Percentiles rank a stretch among this genome's conserved stretches.
phyloP scores from a whole-genome alignment of 2,329 filamentous ascomycete species.

The Trichoderma sp. region DNA sequence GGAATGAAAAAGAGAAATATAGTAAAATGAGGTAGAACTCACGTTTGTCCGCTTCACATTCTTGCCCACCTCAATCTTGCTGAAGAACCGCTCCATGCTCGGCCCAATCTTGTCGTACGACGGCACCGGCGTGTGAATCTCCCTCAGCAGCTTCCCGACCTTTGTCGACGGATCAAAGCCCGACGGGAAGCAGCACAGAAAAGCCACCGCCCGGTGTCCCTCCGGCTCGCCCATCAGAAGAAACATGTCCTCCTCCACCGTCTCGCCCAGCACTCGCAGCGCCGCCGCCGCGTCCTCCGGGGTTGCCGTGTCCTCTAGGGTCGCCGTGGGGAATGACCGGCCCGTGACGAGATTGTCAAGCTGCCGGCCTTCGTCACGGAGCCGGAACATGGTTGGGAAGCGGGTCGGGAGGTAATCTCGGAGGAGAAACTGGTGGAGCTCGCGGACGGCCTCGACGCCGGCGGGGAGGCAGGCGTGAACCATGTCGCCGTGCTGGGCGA shows the following conservation, averaged over 20 bases:
- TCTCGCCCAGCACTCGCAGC: conserved; percentile 45
- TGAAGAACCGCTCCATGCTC: conserved; percentile 56
- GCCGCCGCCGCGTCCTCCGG: conserved; percentile 30
- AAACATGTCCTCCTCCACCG: conserved; percentile 55
- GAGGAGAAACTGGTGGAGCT: conserved; percentile 49
- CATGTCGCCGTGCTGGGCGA: conserved; percentile 37
- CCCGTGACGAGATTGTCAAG: conserved; percentile 43
- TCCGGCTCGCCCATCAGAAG: conserved; percentile 42
- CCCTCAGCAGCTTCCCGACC: conserved; percentile 45
- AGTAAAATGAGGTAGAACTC: conserved; percentile 11
- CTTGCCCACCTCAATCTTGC: conserved; percentile 46
- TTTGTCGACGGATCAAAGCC: conserved; percentile 53
- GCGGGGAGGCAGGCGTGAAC: conserved; percentile 43
- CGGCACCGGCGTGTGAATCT: conserved; percentile 53
- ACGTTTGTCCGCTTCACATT: conserved; percentile 51
- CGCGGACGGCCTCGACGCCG: conserved; percentile 43
- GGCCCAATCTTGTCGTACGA: conserved; percentile 52
- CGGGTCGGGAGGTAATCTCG: conserved; percentile 45
- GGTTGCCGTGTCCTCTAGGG: conserved; percentile 27
- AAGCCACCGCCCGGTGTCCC: conserved; percentile 46
- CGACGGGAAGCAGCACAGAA: conserved; percentile 50
- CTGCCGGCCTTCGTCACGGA: conserved; percentile 30
- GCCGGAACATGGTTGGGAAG: conserved; percentile 47
- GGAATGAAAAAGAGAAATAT: not conserved
- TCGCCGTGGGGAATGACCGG: conserved; percentile 28